A percentile compares a stretch with the other conserved stretches of the same genome.
Conservation (phyloP, 179 eudicot species). For the Spergularia azorica region DNA sequence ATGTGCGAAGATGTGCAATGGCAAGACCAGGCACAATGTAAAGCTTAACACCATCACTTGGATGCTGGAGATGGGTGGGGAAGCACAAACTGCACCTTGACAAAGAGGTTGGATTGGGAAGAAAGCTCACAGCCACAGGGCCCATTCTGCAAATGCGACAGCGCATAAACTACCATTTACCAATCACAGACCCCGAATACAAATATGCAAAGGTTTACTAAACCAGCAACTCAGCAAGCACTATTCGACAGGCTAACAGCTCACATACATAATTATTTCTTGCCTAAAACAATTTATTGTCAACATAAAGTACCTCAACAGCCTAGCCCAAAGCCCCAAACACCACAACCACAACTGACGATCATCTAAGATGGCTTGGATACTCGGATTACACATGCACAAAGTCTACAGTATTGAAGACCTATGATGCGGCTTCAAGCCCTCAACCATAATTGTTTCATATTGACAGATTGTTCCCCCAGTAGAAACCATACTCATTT, state of each 20-base stretch:
- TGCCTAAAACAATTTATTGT: not conserved
- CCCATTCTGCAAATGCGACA: conserved; percentile 37
- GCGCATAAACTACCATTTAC: not conserved
- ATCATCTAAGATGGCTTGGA: not conserved
- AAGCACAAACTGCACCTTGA: conserved; percentile 35
- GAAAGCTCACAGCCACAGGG: conserved; percentile 17
- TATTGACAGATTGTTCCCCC: not conserved
- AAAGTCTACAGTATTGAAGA: not conserved
- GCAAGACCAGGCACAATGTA: conserved; percentile 28
- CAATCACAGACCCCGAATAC: not conserved
- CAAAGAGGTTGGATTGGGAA: conserved; percentile 28
- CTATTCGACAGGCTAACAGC: not conserved
- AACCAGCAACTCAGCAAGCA: not conserved
- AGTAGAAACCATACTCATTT: not conserved
- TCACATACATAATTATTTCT: not conserved
- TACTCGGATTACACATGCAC: not conserved
- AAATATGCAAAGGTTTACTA: not conserved
- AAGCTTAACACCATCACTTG: conserved; percentile 32
- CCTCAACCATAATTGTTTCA: not conserved
- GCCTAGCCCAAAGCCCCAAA: not conserved
- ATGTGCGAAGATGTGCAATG: conserved; percentile 21
- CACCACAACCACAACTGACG: not conserved
- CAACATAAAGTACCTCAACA: not conserved
- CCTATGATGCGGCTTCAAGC: not conserved
- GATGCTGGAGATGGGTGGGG: conserved; percentile 24